phyloP scores from a whole-genome alignment of 495 filamentous ascomycete species.

The Penicillium soppii region DNA sequence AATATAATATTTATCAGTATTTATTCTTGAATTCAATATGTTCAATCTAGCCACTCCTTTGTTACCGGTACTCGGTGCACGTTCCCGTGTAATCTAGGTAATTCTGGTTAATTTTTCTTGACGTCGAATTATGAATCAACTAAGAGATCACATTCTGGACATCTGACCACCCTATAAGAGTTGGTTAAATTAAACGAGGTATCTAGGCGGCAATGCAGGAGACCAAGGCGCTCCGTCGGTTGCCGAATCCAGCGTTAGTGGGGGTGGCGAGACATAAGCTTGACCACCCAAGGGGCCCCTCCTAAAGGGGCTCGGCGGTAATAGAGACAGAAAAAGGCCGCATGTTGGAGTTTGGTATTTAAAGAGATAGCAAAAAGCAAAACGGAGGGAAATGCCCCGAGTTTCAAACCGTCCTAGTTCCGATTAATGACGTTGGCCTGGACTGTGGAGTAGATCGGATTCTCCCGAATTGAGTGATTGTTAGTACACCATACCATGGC shows the following conservation, averaged over 20 bases:
- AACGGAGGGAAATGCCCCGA: no score
- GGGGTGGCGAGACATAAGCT: conserved; percentile 11
- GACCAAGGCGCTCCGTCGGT: neutral
- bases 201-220: neutral
- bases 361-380: neutral
- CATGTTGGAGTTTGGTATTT: neutral
- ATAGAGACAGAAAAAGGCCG: neutral
- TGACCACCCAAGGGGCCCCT: conserved; percentile 2
- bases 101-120: neutral
- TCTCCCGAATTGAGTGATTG: conserved; percentile 3
- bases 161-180: conserved; percentile 1
- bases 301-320: no score
- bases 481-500: neutral
- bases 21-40: neutral
- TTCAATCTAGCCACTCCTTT: neutral
- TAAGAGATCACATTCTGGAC: neutral
- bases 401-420: neutral
- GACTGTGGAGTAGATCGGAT: neutral
- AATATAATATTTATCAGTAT: no score
- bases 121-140: neutral
- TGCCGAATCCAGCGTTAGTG: conserved; percentile 6
- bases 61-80: neutral
- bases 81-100: neutral
- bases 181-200: neutral
- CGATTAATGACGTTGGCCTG: conserved; percentile 1